Conservation (phyloP, 116 monocot genomes). For the Papilionanthe hybrid region DNA sequence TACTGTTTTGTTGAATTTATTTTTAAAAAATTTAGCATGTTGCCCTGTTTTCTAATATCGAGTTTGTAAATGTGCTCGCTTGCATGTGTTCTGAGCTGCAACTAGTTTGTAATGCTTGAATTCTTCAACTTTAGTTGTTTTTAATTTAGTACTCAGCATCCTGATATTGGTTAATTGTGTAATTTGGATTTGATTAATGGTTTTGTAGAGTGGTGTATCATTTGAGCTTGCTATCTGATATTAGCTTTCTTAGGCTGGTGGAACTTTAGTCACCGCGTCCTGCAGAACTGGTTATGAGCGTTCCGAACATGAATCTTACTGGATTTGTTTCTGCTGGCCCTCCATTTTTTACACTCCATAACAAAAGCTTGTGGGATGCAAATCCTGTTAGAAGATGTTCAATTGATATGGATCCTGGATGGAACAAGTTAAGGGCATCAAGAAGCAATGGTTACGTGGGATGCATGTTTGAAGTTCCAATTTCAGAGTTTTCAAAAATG, state of each 20-base stretch:
- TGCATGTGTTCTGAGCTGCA: background rate
- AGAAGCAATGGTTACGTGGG: conserved; percentile 6
- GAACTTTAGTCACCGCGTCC: background rate
- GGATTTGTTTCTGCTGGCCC: background rate
- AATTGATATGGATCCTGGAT: background rate
- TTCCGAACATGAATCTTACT: background rate
- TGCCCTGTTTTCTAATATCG: background rate
- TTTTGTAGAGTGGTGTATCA: background rate
- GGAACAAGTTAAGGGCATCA: conserved; percentile 2
- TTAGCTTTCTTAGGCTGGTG: background rate
- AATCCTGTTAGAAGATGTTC: background rate
- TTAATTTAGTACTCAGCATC: no score
- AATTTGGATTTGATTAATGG: no score
- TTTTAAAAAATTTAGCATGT: background rate
- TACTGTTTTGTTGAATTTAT: no score
- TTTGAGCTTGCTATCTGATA: conserved; percentile 2
- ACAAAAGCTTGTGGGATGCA: background rate
- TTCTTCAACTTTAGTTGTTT: background rate
- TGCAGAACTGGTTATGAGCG: background rate
- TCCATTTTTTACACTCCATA: background rate
- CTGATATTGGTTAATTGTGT: background rate
- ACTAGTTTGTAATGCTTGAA: background rate
- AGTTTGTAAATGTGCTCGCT: background rate
- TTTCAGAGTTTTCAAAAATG: background rate
- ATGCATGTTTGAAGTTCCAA: background rate